Conservation (phyloP, 345 rosid genomes). For the Toxicodendron radicans region DNA sequence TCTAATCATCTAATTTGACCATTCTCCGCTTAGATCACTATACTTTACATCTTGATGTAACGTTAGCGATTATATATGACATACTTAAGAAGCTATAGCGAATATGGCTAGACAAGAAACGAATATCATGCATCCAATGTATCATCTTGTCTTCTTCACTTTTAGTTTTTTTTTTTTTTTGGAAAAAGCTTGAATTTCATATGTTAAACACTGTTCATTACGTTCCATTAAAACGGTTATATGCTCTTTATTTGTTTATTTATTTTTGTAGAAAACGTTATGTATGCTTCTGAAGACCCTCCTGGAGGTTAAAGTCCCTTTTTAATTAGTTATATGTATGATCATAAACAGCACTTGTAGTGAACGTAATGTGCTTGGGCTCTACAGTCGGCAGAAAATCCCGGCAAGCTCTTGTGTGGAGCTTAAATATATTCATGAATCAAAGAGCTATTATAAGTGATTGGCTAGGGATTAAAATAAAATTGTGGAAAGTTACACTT, state of each 20-base stretch:
- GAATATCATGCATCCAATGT: background rate
- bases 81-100: no score
- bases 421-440: background rate
- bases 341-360: background rate
- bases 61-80: background rate
- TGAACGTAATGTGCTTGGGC: background rate
- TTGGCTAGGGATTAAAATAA: background rate
- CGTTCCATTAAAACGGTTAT: no score
- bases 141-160: constrained; percentile 1
- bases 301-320: background rate
- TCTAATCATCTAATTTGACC: constrained; percentile 11
- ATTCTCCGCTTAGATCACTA: constrained; percentile 2
- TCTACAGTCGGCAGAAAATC: background rate
- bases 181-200: no score
- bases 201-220: no score
- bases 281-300: background rate
- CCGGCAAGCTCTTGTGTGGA: no score
- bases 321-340: no score
- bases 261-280: background rate
- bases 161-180: background rate
- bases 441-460: background rate
- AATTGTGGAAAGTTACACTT: background rate
- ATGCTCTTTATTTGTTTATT: background rate
- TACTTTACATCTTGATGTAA: no score
- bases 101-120: background rate